Percentiles rank a stretch among this genome's conserved stretches.
Evolutionary conservation across 2,329 filamentous ascomycete species (phyloP).

Genomic region (Colletotrichum eleusines): DNA sequence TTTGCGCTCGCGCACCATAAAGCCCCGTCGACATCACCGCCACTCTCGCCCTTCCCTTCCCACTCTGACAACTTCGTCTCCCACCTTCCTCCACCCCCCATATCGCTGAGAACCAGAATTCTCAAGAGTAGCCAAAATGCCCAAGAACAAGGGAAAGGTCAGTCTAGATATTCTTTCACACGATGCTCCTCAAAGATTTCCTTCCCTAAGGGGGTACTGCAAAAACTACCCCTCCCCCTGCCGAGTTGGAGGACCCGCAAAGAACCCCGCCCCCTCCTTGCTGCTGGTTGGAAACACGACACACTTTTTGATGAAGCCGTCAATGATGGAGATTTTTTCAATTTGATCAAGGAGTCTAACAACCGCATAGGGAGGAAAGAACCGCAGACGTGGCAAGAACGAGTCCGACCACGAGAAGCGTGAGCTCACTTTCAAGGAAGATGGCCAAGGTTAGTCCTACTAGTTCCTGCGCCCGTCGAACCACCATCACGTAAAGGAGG

Average conservation of each 20-base stretch:
- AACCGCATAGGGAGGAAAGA: conserved; percentile 87
- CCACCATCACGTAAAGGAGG: background rate
- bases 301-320: conserved; percentile 33
- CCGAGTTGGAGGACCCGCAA: conserved; percentile 38
- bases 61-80: conserved; percentile 22
- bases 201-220: background rate
- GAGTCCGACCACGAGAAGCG: conserved; percentile 99
- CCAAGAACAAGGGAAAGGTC: conserved; percentile 99
- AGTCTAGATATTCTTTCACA: conserved; percentile 47
- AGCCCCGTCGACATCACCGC: conserved; percentile 33
- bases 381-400: conserved; percentile 98
- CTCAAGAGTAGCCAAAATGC: conserved; percentile 71
- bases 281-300: conserved; percentile 23
- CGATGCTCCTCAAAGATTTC: background rate
- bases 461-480: background rate
- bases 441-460: conserved; percentile 78
- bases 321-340: conserved; percentile 10
- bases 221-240: conserved; percentile 36
- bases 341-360: conserved; percentile 13
- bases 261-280: conserved; percentile 42
- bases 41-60: conserved; percentile 17
- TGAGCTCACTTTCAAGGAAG: conserved; percentile 98
- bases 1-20: conserved; percentile 39
- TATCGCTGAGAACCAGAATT: conserved; percentile 45
- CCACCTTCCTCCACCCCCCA: conserved; percentile 21